Evolutionary conservation across 1,284 basidiomycete genomes (phyloP).

Genomic region (Boletus sp.): DNA sequence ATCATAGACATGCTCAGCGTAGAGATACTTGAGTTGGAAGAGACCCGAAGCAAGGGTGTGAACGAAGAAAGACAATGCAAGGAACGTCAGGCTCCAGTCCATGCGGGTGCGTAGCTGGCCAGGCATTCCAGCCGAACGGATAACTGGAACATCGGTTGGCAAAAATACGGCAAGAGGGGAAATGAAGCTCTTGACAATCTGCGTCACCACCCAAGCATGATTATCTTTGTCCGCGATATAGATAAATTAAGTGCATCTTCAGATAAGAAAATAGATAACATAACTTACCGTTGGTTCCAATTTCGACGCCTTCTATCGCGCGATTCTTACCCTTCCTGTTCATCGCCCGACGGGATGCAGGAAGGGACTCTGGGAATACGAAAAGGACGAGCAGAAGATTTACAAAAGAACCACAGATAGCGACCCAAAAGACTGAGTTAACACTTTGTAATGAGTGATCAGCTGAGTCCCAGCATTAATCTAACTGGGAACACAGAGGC

Average conservation of each 20-base stretch:
- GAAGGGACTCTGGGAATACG: slow-evolving; percentile 61
- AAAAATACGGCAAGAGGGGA: slow-evolving; percentile 53
- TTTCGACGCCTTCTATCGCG: slow-evolving; percentile 22
- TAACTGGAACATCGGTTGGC: slow-evolving; percentile 40
- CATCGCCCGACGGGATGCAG: slow-evolving; percentile 40
- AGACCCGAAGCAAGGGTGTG: slow-evolving; percentile 50
- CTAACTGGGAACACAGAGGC: not conserved
- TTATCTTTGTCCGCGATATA: slow-evolving; percentile 5
- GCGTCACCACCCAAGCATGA: slow-evolving; percentile 14
- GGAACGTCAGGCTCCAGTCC: slow-evolving; percentile 57
- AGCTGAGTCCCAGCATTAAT: slow-evolving; percentile 15
- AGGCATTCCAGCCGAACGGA: slow-evolving; percentile 17
- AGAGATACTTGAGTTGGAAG: slow-evolving; percentile 59
- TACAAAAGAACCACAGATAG: slow-evolving; percentile 42
- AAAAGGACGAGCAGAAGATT: slow-evolving; percentile 54
- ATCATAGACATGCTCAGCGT: slow-evolving; percentile 50
- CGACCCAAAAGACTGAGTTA: slow-evolving; percentile 59
- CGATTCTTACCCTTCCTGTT: slow-evolving; percentile 35
- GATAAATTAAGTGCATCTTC: not conserved
- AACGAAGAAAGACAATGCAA: slow-evolving; percentile 46
- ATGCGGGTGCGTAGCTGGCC: slow-evolving; percentile 27
- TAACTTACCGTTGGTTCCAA: slow-evolving; percentile 11
- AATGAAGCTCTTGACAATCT: slow-evolving; percentile 36
- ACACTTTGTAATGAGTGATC: slow-evolving; percentile 35
- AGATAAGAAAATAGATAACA: slow-evolving; percentile 3